Base-by-base conservation (phyloP, 78 protist species). In the Diacronema lutheri region DNA sequence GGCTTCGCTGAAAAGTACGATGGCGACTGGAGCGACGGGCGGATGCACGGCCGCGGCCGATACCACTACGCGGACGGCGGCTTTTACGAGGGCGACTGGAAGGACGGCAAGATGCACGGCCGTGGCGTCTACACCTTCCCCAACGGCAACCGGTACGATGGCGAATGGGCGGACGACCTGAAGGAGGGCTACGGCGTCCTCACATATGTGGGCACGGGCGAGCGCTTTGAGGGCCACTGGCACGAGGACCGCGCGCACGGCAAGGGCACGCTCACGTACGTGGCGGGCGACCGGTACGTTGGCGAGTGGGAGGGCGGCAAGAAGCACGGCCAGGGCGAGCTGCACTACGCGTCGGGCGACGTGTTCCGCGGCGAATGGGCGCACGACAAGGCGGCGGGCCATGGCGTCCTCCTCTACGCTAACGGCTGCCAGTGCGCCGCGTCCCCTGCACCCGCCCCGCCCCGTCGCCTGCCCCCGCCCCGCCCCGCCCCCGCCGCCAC, bases 31-130 rank as follows among this genome's bases (percentile, higher is more conserved):
- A 0, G 1, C 0, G 71, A 82, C 14, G 81, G 86, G 19, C 10
- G 31, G 64, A 60, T 66, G 58, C 81, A 83, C 58, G 90, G 90
- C 21, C 33, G 71, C 12, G 87, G 91, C 64, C 55, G 33, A 78
- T 90, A 90, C 83, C 0, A 33, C 66, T 91, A 82, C 88, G 62
- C 85, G 40, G 91, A 94, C 82, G 94, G 94, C 58, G 44, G 73
- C 61, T 56, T 61, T 38, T 94, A 94, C 84, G 94, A 88, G 33
- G 96, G 96, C 26, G 82, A 83, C 68, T 94, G 94, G 94, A 31
- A 80, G 14, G 69, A 72, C n/a, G 91, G 87, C 25, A 74, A 85
- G 84, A 89, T 90, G 93, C 93, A 90, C 68, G 96, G 96, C 33
- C 58, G 41, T 12, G 96, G 96, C 16, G 20, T 25, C 38, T 94